Base-by-base conservation (phyloP, 306 rosid genomes). In the Quercus variabilis region DNA sequence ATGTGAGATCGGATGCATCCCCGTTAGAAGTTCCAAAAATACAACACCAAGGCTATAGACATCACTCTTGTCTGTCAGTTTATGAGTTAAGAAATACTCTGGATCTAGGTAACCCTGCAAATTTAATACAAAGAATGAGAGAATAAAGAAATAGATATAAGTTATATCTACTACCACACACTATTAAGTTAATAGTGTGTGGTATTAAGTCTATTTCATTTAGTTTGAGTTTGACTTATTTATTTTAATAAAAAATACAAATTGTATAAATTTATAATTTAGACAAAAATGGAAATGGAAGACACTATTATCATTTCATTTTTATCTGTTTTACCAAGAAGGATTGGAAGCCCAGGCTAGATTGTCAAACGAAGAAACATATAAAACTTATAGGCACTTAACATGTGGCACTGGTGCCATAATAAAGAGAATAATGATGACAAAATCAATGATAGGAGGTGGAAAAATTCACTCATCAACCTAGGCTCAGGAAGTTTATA, bases 1-100 rank as follows among this genome's bases (percentile, higher is more conserved):
- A 46, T 93, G 99, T 62, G 91, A 87, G 85, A 96, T 96, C 46
- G 99, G 98, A 4, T 88, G 99, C 90, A 82, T 90, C 72, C 97
- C 98, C 0, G 97, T 96, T 80, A 96, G 64, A 79, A 96, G 86
- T 83, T 96, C 99, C 13, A 96, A 75, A 65, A 96, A 85, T 12
- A 96, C 99, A 52, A 93, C 96, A 63, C 99, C 70, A 64, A 64
- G 70, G 31, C 43, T 64, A 64, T 28, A 64, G 31, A 64, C 43
- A 17, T 64, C 43, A 30, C 70, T 64, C 31, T 64, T 64, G 46
- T 64, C n/a, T 1, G 43, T 64, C 12, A 64, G 11, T 31, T 64
- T 5, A 64, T 14, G 70, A 64, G 43, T 64, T 30, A 64, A 17
- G 70, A 64, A 64, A 35, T 64, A 64, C 12, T 17, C 70, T 0